Evolutionary conservation across 768 basidiomycete species (phyloP).

Genomic region (Galerina sulciceps): DNA sequence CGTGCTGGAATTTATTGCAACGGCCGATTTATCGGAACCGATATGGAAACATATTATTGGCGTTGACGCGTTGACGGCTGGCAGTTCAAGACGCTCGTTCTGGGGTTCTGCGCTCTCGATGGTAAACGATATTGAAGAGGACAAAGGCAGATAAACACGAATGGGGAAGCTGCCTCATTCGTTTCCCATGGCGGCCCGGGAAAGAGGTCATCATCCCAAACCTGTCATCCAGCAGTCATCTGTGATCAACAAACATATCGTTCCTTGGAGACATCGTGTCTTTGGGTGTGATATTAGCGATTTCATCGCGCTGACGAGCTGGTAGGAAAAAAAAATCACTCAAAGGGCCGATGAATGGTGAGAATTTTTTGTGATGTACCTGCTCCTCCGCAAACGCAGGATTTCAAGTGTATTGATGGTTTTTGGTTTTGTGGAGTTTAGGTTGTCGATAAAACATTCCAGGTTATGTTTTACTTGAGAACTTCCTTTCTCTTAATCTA

Average conservation of each 20-base stretch:
- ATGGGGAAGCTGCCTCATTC: conserved; percentile 3
- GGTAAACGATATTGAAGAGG: neutral
- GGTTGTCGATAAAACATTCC: neutral
- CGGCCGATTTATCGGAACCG: conserved; percentile 1
- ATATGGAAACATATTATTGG: conserved; percentile 3
- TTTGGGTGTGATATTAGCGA: neutral
- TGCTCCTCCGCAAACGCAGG: neutral
- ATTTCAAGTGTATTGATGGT: neutral
- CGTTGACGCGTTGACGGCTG: neutral
- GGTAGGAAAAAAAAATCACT: neutral
- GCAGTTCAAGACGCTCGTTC: too few relatives aligned
- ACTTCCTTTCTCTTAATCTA: neutral
- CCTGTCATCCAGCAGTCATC: too few relatives aligned
- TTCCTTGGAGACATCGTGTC: too few relatives aligned
- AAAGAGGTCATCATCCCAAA: neutral
- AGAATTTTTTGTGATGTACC: conserved; percentile 3
- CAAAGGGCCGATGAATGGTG: conserved; percentile 8
- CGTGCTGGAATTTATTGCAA: neutral
- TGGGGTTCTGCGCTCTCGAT: too few relatives aligned
- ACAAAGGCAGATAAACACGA: conserved; percentile 3
- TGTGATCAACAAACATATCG: too few relatives aligned
- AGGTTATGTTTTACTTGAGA: neutral
- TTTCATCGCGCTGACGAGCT: conserved; percentile 1
- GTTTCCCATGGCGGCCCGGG: neutral
- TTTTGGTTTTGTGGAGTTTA: neutral